Evolutionary conservation across 306 rosid genomes (phyloP).

Genomic region (Lablab purpureus): DNA sequence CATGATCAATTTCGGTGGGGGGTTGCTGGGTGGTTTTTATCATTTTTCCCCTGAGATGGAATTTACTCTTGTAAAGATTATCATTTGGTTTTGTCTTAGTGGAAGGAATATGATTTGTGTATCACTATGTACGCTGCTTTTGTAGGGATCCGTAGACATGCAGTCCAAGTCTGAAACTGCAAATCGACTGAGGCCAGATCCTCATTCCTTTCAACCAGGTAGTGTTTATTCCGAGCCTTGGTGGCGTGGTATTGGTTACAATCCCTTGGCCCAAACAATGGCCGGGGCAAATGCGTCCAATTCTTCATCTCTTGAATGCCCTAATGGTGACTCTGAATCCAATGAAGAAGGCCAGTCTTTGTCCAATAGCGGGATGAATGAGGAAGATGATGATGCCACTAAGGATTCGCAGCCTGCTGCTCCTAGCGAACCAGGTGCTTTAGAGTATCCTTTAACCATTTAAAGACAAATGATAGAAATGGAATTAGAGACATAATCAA

Average conservation of each 20-base stretch:
- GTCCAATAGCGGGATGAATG: conserved; percentile 75
- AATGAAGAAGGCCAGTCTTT: conserved; percentile 78
- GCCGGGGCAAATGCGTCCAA: conserved; percentile 65
- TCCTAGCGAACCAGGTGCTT: conserved; percentile 75
- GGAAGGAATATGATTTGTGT: conserved; percentile 1
- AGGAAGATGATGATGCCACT: conserved; percentile 76
- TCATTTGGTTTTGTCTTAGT: neutral
- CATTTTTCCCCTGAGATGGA: neutral
- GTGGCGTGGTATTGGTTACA: conserved; percentile 82
- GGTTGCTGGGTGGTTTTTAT: neutral
- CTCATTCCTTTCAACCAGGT: conserved; percentile 61
- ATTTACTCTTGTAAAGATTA: conserved; percentile 5
- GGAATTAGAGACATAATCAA: conserved; percentile 5
- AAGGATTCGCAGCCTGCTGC: conserved; percentile 59
- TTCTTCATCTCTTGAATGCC: conserved; percentile 78
- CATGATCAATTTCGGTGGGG: conserved; percentile 22
- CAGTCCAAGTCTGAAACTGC: conserved; percentile 75
- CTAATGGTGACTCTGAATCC: conserved; percentile 84
- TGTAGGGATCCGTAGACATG: conserved; percentile 63
- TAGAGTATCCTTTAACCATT: conserved; percentile 36
- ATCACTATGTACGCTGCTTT: neutral
- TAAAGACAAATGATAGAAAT: neutral
- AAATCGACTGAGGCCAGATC: conserved; percentile 61
- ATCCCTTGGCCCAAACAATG: conserved; percentile 57
- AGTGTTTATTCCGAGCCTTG: conserved; percentile 80